These are phyloP conservation scores for Flagelloscypha sp. DNA, from an alignment of 768 basidiomycete genomes.

Conservation along the genomic window DNA sequence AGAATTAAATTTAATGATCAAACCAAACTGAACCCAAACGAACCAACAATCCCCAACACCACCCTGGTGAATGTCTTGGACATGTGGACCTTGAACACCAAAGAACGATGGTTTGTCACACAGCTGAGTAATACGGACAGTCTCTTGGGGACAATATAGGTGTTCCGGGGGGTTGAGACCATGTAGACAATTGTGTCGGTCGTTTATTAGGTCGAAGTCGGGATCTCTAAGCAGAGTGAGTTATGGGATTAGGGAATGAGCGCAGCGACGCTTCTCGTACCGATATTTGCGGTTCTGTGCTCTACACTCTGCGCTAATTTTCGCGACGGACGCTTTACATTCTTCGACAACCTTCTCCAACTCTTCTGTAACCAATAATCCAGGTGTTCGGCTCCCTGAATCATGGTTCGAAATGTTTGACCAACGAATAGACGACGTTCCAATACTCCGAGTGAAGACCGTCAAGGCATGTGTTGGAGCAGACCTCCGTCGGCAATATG, in stretches of 20 bases:
- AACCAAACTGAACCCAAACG: too few species aligned
- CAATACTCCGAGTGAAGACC: too few species aligned
- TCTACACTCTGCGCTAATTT: constrained; percentile 38
- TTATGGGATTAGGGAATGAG: too few species aligned
- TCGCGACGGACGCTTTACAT: constrained; percentile 34
- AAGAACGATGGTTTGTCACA: constrained; percentile 46
- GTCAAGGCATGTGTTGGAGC: too few species aligned
- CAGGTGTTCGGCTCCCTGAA: too few species aligned
- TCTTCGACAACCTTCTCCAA: constrained; percentile 36
- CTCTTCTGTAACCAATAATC: constrained; percentile 37
- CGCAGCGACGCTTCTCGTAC: too few species aligned
- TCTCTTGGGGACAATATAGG: constrained; percentile 26
- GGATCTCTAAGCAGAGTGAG: too few species aligned
- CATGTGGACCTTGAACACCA: constrained; percentile 28
- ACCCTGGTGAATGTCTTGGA: constrained; percentile 42
- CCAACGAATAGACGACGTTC: too few species aligned
- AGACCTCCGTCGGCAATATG: too few species aligned
- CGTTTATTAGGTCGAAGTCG: constrained; percentile 45
- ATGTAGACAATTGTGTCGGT: constrained; percentile 30
- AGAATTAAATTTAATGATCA: too few species aligned
- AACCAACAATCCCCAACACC: constrained; percentile 48
- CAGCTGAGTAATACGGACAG: constrained; percentile 41
- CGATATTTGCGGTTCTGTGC: constrained; percentile 43
- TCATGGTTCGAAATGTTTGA: too few species aligned
- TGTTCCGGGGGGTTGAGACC: constrained; percentile 21